These are phyloP conservation scores for Suillus ampliporus DNA, from an alignment of 768 basidiomycete species.

Conservation along the genomic window DNA sequence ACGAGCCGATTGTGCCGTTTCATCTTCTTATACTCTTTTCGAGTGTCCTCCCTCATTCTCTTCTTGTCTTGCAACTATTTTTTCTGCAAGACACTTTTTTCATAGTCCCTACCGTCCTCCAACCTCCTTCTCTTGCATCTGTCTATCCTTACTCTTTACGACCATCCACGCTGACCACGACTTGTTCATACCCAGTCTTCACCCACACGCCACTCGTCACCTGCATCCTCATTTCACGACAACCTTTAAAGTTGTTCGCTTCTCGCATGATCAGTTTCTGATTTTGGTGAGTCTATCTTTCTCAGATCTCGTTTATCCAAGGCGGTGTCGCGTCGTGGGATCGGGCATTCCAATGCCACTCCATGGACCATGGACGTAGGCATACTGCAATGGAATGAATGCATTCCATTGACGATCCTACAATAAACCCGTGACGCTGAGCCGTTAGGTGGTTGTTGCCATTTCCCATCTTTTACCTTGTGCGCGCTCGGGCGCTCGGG, in stretches of 20 bases:
- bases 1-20: slow-evolving; percentile 22
- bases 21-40: slow-evolving; percentile 42
- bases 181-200: slow-evolving; percentile 34
- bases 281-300: slow-evolving; percentile 40
- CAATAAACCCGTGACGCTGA: background rate
- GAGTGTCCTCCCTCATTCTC: slow-evolving; percentile 26
- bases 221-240: slow-evolving; percentile 30
- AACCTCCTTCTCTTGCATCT: slow-evolving; percentile 24
- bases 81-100: slow-evolving; percentile 27
- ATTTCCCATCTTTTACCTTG: background rate
- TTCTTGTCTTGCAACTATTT: slow-evolving; percentile 33
- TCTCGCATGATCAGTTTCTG: slow-evolving; percentile 49
- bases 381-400: background rate
- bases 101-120: slow-evolving; percentile 25
- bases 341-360: slow-evolving; percentile 4
- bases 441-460: background rate
- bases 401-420: background rate
- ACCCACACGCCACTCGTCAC: slow-evolving; percentile 36
- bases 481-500: slow-evolving; percentile 12
- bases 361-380: background rate
- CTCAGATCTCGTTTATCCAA: slow-evolving; percentile 12
- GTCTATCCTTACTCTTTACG: slow-evolving; percentile 33
- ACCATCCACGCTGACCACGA: slow-evolving; percentile 48
- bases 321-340: slow-evolving; percentile 13
- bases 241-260: slow-evolving; percentile 47